A percentile compares a stretch with the other conserved stretches of the same genome.
Evolutionary conservation across 768 basidiomycete species (phyloP).

Genomic region (Phaeotremella skinneri): DNA sequence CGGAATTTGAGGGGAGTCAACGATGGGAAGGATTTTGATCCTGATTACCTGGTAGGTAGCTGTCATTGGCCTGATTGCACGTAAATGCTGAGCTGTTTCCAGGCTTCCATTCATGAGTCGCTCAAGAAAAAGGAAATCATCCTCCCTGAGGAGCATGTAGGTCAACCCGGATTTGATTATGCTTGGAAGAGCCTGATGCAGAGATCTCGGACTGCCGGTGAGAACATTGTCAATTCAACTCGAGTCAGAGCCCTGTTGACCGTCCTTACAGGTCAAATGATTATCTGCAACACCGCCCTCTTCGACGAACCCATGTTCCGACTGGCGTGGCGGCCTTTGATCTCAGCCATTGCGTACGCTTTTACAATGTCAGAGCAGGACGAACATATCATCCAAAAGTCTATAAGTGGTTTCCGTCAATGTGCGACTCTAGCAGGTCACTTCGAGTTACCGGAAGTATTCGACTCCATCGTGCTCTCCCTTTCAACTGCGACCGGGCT

Average conservation of each 20-base stretch:
- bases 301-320: constrained; percentile 95
- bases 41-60: constrained; percentile 72
- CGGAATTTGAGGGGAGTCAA: constrained; percentile 92
- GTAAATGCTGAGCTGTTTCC: constrained; percentile 4
- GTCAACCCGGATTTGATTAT: constrained; percentile 94
- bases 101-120: constrained; percentile 90
- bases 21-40: constrained; percentile 73
- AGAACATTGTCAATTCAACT: too few species aligned
- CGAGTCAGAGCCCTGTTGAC: neutral
- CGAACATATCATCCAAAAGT: constrained; percentile 90
- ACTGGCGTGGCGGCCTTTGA: constrained; percentile 84
- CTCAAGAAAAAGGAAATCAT: constrained; percentile 92
- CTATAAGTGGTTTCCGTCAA: constrained; percentile 94
- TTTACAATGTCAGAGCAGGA: constrained; percentile 89
- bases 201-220: constrained; percentile 76
- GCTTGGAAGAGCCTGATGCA: constrained; percentile 95
- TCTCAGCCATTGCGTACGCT: constrained; percentile 91
- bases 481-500: constrained; percentile 88
- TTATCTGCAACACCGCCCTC: constrained; percentile 71
- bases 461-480: constrained; percentile 91
- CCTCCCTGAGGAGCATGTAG: constrained; percentile 96
- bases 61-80: neutral
- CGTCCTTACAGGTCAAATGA: constrained; percentile 61
- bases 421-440: constrained; percentile 88
- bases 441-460: constrained; percentile 88